Evolutionary conservation across 305 asterid genomes (phyloP), one percentile per base, ranked within the genome.

Genomic region (Plantago coronopus): DNA sequence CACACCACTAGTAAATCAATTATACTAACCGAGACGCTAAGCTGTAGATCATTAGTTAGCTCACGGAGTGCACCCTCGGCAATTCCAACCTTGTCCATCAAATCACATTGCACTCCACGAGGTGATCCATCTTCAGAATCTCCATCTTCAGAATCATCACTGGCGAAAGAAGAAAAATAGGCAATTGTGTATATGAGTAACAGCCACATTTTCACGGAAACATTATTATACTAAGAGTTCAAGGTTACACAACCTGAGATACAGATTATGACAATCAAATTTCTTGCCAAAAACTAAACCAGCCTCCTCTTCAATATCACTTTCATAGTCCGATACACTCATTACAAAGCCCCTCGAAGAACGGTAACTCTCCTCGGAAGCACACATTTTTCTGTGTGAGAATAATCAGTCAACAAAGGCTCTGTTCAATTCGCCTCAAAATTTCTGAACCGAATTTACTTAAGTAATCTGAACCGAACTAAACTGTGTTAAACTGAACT

Each of bases 11-110:
- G 38, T 48, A 48, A 45, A 58, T 47, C 18, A 60, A 27, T 59
- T 63, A 45, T 54, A 69, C 87, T 42, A 70, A 91, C 98, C 82
- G 78, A 72, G 63, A 77, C 76, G 67, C 66, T 75, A 68, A 77
- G 83, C 61, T 72, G 86, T 51, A 76, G 78, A 27, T 83, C 94
- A 57, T 64, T 79, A 55, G 76, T 76, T 45, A 88, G 70, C 82
- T 91, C 95, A 60, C 74, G 70, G 57, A 91, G 73, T 22, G 85
- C 85, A 65, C 83, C 79, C 64, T 86, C 94, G 55, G 80, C 91
- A 54, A 78, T 59, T 45, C 85, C 81, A 62, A 67, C 78, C 71
- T 69, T 81, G 62, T 74, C 81, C 98, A 86, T 91, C 76, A 85
- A 76, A 45, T 37, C 64, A 47, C 58, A 55, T 58, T 83, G 85